Base-by-base conservation (phyloP, 2,329 filamentous ascomycete species). In the Trichoderma atroviride region DNA sequence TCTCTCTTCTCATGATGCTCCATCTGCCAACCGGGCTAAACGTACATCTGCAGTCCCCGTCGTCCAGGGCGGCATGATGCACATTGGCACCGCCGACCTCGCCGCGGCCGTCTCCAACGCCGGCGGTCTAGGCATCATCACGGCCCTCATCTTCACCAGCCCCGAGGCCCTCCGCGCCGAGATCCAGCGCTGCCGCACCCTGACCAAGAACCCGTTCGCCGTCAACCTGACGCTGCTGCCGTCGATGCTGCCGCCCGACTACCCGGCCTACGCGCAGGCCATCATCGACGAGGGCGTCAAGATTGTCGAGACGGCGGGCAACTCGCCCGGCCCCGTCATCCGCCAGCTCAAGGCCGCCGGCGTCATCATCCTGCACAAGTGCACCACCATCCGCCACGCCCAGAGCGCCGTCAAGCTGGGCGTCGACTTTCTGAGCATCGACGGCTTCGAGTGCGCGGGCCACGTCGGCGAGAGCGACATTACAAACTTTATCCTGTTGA, bases 201-300 rank as follows among this genome's bases (percentile, higher is more conserved):
- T 98, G 84, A 96, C 92, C 69, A 84, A 85, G 72, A 86, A 89
- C 73, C 92, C 92, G 22, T 98, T 99, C 80, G 96, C 87, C 76
- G 95, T 98, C 75, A 99, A 99, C 83, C 88, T 98, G 74, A 99
- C 96, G 10, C 90, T 98, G 71, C 90, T 98, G 57, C 96, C 96
- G 33, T 88, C 94, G 68, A 87, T 98, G 75, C 90, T 93, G 11
- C 93, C 96, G 7, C 96, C 96, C 5, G 91, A 98, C 85, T 99
- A 99, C 80, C 88, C 83, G 71, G 95, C 93, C 71, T 99, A 97
- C 82, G 93, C 95, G 33, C 92, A 93, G 81, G 92, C 94, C 66
- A 90, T 96, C 77, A 94, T 99, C 77, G 94, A 97, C 78, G 94
- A 97, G 83, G 94, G 94, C 69, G 86, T 98, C 81, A 88, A 87